Base-by-base conservation (phyloP, 164 flowering plant genomes). In the Piper longum region DNA sequence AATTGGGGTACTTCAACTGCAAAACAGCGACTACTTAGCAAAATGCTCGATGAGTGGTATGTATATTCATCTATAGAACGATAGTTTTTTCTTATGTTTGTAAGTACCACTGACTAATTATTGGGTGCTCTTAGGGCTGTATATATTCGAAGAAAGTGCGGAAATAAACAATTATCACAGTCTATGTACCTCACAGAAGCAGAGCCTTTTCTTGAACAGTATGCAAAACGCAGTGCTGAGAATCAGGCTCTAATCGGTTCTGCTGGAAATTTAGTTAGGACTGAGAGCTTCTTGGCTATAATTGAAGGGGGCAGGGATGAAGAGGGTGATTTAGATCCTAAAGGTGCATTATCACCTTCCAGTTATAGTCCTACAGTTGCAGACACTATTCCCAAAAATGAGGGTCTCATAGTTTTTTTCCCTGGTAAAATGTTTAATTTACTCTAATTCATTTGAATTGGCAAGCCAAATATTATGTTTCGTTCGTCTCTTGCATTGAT, bases 1-100 rank as follows among this genome's bases (percentile, higher is more conserved):
- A 81, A 26, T 45, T 93, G 97, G 99, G 85, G 85, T 51, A 91
- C 93, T 11, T 93, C 97, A 59, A 71, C 82, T 14, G 84, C 66
- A 63, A 93, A 90, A 80, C 95, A 88, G 70, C 77, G 77, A 71
- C 85, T 84, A 71, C 88, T 90, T 59, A 80, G 82, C 84, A 88
- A 87, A 73, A 83, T 93, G 97, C 82, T 93, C 43, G 92, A 93
- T 81, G 97, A 90, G 83, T 93, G 99, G 99, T 90, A 85, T 48
- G 51, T 56, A 13, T 64, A 42, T 44, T 44, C 16, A 36, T 5
- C 5, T 19, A 44, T 16, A 39, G 12, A 18, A 44, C 14, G 4
- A 57, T 59, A 12, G 18, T 13, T 39, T 7, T 43, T n/a, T 54
- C 39, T 64, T 55, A 56, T 42, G 13, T 0, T 43, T 42, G 18